A percentile compares a stretch with the other conserved stretches of the same genome.
Conservation (phyloP, 83 land plant species). For the Isoetes engelmannii region DNA sequence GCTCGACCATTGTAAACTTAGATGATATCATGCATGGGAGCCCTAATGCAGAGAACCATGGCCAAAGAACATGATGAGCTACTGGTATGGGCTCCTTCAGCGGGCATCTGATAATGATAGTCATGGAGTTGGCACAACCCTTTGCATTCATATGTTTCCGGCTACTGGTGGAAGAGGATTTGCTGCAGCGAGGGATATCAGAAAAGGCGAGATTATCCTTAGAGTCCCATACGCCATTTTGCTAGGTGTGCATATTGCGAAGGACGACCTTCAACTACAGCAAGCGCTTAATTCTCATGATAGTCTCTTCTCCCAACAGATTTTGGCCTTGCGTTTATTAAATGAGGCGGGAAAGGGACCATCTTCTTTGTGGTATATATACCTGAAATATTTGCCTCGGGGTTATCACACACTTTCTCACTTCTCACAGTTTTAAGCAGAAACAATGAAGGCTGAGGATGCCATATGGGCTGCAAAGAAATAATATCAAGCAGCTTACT, state of each 20-base stretch:
- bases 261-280: neutral
- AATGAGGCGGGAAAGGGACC: conserved; percentile 49
- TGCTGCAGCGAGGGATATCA: conserved; percentile 7
- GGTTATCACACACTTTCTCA: conserved; percentile 44
- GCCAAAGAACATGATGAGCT: neutral
- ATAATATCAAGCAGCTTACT: conserved; percentile 30
- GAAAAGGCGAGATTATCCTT: conserved; percentile 15
- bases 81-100: neutral
- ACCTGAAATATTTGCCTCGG: conserved; percentile 45
- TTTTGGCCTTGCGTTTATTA: conserved; percentile 43
- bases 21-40: too few species aligned
- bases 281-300: neutral
- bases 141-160: conserved; percentile 1
- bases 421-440: conserved; percentile 38
- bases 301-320: conserved; percentile 12
- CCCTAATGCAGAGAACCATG: neutral
- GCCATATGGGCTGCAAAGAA: conserved; percentile 52
- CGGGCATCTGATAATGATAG: neutral
- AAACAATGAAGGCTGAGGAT: conserved; percentile 75
- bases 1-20: too few species aligned
- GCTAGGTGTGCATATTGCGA: conserved; percentile 9
- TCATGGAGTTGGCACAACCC: neutral
- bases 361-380: conserved; percentile 54
- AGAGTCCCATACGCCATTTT: conserved; percentile 7
- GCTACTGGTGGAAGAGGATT: conserved; percentile 8